These are phyloP conservation scores for Yamadazyma sp. DNA, from an alignment of 1,139 yeast species.

Conservation along the genomic window DNA sequence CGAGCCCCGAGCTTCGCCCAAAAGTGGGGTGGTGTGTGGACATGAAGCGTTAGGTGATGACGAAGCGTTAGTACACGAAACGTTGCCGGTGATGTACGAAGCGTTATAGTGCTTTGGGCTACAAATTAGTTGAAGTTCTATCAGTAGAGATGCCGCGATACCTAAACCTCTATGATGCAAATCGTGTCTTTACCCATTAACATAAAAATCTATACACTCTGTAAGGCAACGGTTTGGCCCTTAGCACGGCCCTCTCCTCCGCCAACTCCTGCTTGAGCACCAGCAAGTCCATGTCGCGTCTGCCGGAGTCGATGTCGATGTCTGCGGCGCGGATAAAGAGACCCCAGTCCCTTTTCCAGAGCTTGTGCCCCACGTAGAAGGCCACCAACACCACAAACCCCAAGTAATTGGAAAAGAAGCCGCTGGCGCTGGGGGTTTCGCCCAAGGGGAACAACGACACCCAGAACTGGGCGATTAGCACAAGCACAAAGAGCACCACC, in stretches of 20 bases:
- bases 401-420: constrained; percentile 36
- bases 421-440: constrained; percentile 32
- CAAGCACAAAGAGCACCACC: constrained; percentile 44
- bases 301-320: constrained; percentile 43
- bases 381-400: constrained; percentile 39
- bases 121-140: neutral
- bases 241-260: constrained; percentile 35
- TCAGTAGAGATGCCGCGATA: constrained; percentile 1
- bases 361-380: constrained; percentile 40
- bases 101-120: neutral
- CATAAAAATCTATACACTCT: constrained; percentile 41
- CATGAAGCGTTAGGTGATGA: constrained; percentile 8
- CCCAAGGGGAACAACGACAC: constrained; percentile 42
- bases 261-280: constrained; percentile 42
- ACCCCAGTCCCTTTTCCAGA: constrained; percentile 42
- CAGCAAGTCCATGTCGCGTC: constrained; percentile 43
- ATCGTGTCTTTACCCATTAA: constrained; percentile 13
- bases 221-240: constrained; percentile 33
- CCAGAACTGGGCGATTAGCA: constrained; percentile 56
- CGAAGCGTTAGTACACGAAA: no score
- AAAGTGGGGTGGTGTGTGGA: constrained; percentile 36
- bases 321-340: constrained; percentile 34
- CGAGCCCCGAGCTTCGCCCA: constrained; percentile 36
- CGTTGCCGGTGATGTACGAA: neutral
- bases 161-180: no score